A percentile compares a stretch with the other conserved stretches of the same genome.
Evolutionary conservation across 2,329 filamentous ascomycete genomes (phyloP).

Genomic region (Epichloe festucae): DNA sequence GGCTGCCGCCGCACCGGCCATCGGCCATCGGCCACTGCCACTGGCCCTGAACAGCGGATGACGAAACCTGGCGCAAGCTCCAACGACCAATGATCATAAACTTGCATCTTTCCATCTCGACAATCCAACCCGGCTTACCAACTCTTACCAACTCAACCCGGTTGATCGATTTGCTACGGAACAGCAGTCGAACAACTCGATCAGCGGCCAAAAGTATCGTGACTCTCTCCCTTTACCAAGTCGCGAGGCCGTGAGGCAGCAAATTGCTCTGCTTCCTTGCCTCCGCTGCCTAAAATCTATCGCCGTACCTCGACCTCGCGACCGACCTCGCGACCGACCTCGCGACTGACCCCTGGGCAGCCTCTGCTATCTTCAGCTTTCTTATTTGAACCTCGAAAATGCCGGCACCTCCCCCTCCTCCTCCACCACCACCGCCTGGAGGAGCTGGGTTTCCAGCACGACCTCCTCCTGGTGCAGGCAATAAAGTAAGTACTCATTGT

Average conservation of each 20-base stretch:
- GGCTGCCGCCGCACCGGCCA: neutral
- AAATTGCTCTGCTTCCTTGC: neutral
- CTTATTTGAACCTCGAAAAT: slow-evolving; percentile 6
- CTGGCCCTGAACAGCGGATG: slow-evolving; percentile 4
- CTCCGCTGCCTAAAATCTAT: slow-evolving; percentile 2
- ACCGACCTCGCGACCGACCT: too few relatives aligned
- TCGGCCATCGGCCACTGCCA: neutral
- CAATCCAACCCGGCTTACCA: neutral
- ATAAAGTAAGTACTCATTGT: slow-evolving; percentile 44
- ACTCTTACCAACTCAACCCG: neutral
- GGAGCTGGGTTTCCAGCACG: slow-evolving; percentile 34
- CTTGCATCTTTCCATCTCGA: neutral
- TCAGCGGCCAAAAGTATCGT: neutral
- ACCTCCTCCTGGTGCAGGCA: slow-evolving; percentile 40
- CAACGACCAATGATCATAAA: neutral
- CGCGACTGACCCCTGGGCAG: neutral
- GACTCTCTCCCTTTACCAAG: neutral
- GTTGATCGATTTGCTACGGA: neutral
- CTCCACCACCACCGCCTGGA: slow-evolving; percentile 48
- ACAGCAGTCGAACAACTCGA: neutral
- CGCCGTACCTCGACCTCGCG: neutral
- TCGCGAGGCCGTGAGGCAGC: neutral
- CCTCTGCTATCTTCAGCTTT: neutral
- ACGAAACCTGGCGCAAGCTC: slow-evolving; percentile 10
- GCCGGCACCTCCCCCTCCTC: slow-evolving; percentile 53